Conservation (phyloP, 352 stramenopile genomes). For the Globisporangium splendens region DNA sequence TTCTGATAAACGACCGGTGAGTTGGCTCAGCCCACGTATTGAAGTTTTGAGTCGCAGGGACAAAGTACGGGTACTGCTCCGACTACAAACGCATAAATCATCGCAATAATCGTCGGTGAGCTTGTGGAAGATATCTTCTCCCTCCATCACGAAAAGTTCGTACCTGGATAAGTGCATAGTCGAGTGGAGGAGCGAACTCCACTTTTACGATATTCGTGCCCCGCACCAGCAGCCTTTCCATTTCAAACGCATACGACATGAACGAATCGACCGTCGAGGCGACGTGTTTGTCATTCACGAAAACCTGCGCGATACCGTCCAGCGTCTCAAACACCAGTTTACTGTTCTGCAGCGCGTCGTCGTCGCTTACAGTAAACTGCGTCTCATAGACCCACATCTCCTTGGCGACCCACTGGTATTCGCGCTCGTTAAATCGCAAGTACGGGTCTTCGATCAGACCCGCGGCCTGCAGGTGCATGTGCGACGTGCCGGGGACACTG, state of each 20-base stretch:
- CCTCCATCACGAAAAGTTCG: neutral
- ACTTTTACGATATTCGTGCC: slow-evolving; percentile 53
- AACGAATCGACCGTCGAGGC: slow-evolving; percentile 62
- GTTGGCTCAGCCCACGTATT: slow-evolving; percentile 81
- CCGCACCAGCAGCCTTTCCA: slow-evolving; percentile 17
- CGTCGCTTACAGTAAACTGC: slow-evolving; percentile 23
- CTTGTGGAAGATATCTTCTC: no score
- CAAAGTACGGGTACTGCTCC: slow-evolving; percentile 65
- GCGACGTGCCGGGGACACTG: slow-evolving; percentile 61
- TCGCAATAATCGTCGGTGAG: neutral
- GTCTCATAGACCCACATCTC: slow-evolving; percentile 80
- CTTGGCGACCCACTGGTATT: slow-evolving; percentile 57
- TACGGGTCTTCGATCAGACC: slow-evolving; percentile 67
- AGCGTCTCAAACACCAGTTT: slow-evolving; percentile 63
- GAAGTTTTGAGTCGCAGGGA: slow-evolving; percentile 69
- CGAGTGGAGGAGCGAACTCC: slow-evolving; percentile 47
- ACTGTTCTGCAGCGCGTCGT: slow-evolving; percentile 1
- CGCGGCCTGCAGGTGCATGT: slow-evolving; percentile 63
- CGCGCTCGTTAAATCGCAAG: slow-evolving; percentile 66
- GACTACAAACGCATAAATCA: slow-evolving; percentile 26
- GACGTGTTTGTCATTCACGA: slow-evolving; percentile 59
- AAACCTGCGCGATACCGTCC: slow-evolving; percentile 62
- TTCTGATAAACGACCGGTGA: slow-evolving; percentile 77
- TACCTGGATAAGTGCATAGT: slow-evolving; percentile 48
- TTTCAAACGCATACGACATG: slow-evolving; percentile 44